Evolutionary conservation across 495 filamentous ascomycete genomes (phyloP).

Genomic region (Annulohypoxylon maeteangense): DNA sequence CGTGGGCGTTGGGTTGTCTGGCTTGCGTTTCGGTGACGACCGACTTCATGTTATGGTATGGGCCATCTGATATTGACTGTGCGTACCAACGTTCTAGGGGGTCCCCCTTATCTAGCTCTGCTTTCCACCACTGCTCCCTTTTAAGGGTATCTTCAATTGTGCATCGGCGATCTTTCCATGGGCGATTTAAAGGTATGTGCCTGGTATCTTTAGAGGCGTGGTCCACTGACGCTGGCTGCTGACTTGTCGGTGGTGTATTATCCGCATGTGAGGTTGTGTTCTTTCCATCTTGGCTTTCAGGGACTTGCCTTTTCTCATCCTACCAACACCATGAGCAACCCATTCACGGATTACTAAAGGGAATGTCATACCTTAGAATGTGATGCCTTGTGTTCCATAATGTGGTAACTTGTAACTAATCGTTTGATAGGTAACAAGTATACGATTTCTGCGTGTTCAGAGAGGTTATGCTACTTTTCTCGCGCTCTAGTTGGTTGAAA

Average conservation of each 20-base stretch:
- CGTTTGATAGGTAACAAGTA: neutral
- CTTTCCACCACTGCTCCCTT: slow-evolving; percentile 6
- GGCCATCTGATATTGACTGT: slow-evolving; percentile 28
- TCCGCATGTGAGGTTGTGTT: neutral
- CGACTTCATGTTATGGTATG: slow-evolving; percentile 28
- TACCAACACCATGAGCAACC: slow-evolving; percentile 18
- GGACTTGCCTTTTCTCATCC: neutral
- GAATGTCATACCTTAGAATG: slow-evolving; percentile 27
- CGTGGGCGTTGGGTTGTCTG: neutral
- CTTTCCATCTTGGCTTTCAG: neutral
- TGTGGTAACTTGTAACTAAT: neutral
- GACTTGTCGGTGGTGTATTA: neutral
- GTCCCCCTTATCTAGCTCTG: neutral
- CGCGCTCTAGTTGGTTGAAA: slow-evolving; percentile 7
- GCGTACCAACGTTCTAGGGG: slow-evolving; percentile 20
- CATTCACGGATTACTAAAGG: neutral
- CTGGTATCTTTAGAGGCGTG: neutral
- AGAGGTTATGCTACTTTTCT: neutral
- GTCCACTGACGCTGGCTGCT: neutral
- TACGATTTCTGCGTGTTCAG: neutral
- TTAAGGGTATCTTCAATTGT: neutral
- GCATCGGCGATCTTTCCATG: slow-evolving; percentile 20
- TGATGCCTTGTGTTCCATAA: slow-evolving; percentile 31
- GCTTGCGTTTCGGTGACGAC: slow-evolving; percentile 5
- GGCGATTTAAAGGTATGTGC: slow-evolving; percentile 12